Percentiles rank a stretch among this genome's conserved stretches.
Conservation (phyloP, 495 filamentous ascomycete species). For the Xylaria castorea region DNA sequence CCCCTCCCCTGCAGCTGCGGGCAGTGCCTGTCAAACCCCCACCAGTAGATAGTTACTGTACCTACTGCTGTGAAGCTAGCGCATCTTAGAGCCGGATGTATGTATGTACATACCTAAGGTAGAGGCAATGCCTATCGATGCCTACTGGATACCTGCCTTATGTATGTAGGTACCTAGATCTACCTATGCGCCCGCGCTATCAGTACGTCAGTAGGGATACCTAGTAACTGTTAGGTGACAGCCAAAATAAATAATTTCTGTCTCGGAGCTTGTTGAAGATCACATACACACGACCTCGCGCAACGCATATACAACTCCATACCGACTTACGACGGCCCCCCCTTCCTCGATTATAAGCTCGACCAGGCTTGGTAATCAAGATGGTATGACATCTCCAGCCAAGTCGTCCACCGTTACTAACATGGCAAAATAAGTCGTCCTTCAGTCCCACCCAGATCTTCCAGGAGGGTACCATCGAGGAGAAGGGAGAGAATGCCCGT, state of each 20-base stretch:
- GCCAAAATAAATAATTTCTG: slow-evolving; percentile 21
- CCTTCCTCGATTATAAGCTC: slow-evolving; percentile 1
- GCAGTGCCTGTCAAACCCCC: neutral
- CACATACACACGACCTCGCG: neutral
- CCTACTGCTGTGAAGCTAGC: neutral
- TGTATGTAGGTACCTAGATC: no score
- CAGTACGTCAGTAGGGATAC: neutral
- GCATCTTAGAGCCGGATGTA: neutral
- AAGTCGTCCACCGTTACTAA: slow-evolving; percentile 5
- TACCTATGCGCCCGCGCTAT: neutral
- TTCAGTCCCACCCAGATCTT: slow-evolving; percentile 98
- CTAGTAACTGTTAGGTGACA: neutral
- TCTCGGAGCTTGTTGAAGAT: slow-evolving; percentile 12
- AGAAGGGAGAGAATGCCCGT: slow-evolving; percentile 99
- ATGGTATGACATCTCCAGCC: slow-evolving; percentile 30
- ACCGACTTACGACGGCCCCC: slow-evolving; percentile 15
- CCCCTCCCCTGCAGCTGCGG: no score
- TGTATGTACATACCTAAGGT: no score
- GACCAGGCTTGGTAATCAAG: slow-evolving; percentile 12
- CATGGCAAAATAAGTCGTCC: slow-evolving; percentile 49
- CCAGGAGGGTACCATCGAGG: slow-evolving; percentile 93
- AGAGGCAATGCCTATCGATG: no score
- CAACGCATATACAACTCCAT: neutral
- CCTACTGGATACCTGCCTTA: no score
- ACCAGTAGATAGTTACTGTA: no score